Percentiles rank a stretch among this genome's conserved stretches.
Conservation (phyloP, 129 eudicot genomes). For the Chrysanthemum makinoi region DNA sequence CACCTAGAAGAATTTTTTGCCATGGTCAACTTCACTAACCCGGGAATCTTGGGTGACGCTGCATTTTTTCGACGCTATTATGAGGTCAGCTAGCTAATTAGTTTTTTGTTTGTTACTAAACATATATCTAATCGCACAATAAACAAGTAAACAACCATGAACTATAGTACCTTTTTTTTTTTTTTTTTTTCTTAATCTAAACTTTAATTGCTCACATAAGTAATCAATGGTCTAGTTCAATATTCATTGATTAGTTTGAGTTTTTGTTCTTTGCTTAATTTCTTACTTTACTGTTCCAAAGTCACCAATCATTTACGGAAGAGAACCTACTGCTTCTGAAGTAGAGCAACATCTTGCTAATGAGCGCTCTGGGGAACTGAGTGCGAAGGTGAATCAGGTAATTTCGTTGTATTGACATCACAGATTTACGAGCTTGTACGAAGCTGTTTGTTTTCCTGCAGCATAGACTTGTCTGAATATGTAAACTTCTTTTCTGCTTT, state of each 20-base stretch:
- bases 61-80: slow-evolving; percentile 80
- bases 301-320: slow-evolving; percentile 83
- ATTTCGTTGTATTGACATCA: not conserved
- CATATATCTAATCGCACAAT: not conserved
- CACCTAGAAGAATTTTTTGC: slow-evolving; percentile 95
- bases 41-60: slow-evolving; percentile 91
- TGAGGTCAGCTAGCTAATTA: slow-evolving; percentile 55
- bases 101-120: not conserved
- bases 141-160: not conserved
- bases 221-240: not conserved
- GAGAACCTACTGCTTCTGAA: slow-evolving; percentile 93
- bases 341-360: slow-evolving; percentile 73
- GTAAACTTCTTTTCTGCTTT: slow-evolving; percentile 7
- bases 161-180: too few species aligned
- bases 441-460: too few species aligned
- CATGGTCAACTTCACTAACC: slow-evolving; percentile 97
- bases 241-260: slow-evolving; percentile 11
- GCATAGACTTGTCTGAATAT: not conserved
- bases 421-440: too few species aligned
- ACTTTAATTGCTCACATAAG: too few species aligned
- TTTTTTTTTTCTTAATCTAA: too few species aligned
- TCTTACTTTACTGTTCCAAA: slow-evolving; percentile 26
- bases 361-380: slow-evolving; percentile 85
- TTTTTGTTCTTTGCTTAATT: slow-evolving; percentile 6
- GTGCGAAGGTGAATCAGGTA: slow-evolving; percentile 98